Base-by-base conservation (phyloP, 73 alveolate genomes). In the Blepharisma stoltei region DNA sequence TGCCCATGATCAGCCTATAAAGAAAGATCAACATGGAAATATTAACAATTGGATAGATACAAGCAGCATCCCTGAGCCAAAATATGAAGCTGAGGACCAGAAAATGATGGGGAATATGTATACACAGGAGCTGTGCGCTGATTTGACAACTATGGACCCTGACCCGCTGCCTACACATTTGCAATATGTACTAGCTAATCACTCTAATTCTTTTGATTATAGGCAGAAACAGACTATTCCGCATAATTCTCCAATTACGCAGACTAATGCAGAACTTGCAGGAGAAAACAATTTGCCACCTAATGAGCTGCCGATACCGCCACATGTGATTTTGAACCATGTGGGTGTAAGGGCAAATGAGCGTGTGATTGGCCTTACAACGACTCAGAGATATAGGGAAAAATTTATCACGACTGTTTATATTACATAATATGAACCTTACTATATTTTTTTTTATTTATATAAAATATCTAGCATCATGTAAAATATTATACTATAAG, bases 1-100 rank as follows among this genome's bases (percentile, higher is more conserved):
- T 77, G 96, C 99, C 6, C 98, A 98, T 6, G 99, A 95, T 54
- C 92, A 95, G 76, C 97, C 95, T 8, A 92, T 97, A 38, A 54
- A 69, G 38, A 77, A 85, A 45, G 98, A 90, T 77, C 84, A 81
- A 32, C 41, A 81, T 20, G 99, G 97, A 27, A 94, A 94, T 78
- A 90, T 89, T 25, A 93, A 93, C 70, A 93, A 93, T 78, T 82
- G 81, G 67, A 87, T 93, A 45, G 98, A 93, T 67, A 83, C 94
- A 6, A 87, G 92, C 46, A 38, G 49, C 14, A 14, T 8, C 7
- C 73, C 73, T 14, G 73, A 60, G 23, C 48, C 73, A 60, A 60
- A 8, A 44, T 52, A 20, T 52, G 27, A n/a, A n/a, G 20, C 69
- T 38, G 76, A 7, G 20, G n/a, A 9, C 4, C 46, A 11, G 20